Conservation (phyloP, 1,284 basidiomycete genomes). For the Ceratobasidium sp. region DNA sequence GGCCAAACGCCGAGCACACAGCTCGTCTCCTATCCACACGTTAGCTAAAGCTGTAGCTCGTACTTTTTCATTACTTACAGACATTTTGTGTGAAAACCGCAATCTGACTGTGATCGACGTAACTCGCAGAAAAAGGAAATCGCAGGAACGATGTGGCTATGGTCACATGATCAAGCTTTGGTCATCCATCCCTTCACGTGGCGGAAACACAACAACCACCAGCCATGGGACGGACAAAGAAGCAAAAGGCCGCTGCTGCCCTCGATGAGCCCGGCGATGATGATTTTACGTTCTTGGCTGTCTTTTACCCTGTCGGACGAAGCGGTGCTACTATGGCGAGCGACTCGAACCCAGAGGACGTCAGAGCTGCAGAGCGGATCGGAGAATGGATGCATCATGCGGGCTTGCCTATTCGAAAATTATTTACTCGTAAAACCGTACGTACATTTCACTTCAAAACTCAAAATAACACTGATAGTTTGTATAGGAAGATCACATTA, state of each 20-base stretch:
- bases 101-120: neutral
- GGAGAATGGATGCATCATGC: conserved; percentile 16
- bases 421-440: conserved; percentile 22
- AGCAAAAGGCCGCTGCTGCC: conserved; percentile 1
- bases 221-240: conserved; percentile 24
- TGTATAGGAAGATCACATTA: conserved; percentile 17
- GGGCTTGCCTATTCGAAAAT: conserved; percentile 21
- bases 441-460: neutral
- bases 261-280: conserved; percentile 19
- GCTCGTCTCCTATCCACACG: neutral
- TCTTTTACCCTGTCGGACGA: conserved; percentile 24
- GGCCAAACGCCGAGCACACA: neutral
- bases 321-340: conserved; percentile 8
- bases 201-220: conserved; percentile 1
- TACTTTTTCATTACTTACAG: conserved; percentile 19
- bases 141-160: conserved; percentile 11
- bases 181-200: conserved; percentile 8
- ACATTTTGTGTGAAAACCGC: conserved; percentile 28
- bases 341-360: conserved; percentile 8
- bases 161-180: neutral
- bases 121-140: neutral
- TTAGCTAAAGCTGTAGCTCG: neutral
- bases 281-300: conserved; percentile 22
- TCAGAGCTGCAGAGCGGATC: conserved; percentile 1
- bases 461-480: neutral